phyloP scores from a whole-genome alignment of 768 basidiomycete genomes.

The Podaxis pistillaris region DNA sequence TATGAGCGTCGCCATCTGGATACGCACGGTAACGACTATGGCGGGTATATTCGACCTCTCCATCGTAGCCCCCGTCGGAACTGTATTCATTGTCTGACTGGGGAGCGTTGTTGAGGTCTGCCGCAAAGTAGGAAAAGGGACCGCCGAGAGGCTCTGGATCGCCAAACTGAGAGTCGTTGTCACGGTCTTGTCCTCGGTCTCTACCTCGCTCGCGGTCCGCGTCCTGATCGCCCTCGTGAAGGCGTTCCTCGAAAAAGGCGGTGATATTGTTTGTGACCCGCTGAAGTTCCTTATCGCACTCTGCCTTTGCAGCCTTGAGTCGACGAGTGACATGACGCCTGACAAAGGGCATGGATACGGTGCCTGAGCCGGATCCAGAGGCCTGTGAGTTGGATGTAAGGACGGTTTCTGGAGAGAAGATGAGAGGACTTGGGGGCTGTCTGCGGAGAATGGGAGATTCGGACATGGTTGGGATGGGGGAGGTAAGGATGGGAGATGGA shows the following conservation, averaged over 20 bases:
- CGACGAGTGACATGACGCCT: conserved; percentile 91
- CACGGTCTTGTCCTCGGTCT: conserved; percentile 51
- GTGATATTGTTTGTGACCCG: conserved; percentile 95
- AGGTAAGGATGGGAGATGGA: conserved; percentile 17
- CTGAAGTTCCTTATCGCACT: conserved; percentile 95
- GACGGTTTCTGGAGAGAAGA: conserved; percentile 69
- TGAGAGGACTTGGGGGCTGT: conserved; percentile 76
- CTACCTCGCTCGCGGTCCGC: conserved; percentile 55
- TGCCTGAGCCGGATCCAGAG: conserved; percentile 59
- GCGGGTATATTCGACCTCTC: conserved; percentile 63
- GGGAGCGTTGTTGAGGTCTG: conserved; percentile 53
- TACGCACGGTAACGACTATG: conserved; percentile 79
- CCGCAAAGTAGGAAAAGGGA: conserved; percentile 56
- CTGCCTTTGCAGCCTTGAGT: conserved; percentile 90
- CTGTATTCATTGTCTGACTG: conserved; percentile 65
- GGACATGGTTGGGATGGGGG: conserved; percentile 37
- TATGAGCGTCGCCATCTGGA: conserved; percentile 38
- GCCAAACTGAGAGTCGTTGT: conserved; percentile 57
- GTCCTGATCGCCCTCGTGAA: conserved; percentile 76
- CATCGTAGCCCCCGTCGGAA: conserved; percentile 83
- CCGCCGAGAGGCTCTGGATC: conserved; percentile 60
- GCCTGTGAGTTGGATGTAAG: conserved; percentile 48
- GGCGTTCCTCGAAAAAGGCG: conserved; percentile 87
- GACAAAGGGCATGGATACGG: conserved; percentile 91
- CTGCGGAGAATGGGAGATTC: conserved; percentile 50